Base-by-base conservation (phyloP, 2,329 filamentous ascomycete genomes). In the Alternaria consortialis region DNA sequence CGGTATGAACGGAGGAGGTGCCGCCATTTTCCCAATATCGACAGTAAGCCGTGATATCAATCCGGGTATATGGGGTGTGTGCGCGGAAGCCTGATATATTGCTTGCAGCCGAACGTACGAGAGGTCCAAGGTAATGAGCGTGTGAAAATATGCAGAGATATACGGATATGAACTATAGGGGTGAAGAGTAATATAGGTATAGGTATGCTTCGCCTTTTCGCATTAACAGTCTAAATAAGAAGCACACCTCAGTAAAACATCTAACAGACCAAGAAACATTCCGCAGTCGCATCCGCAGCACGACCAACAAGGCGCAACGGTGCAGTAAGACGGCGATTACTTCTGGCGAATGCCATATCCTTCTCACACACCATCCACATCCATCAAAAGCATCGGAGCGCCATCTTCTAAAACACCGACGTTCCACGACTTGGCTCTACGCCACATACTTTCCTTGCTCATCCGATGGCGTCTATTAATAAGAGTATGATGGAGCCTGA, bases 251-350 rank as follows among this genome's bases (percentile, higher is more conserved):
- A 50, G 46, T 37, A 50, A 37, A 20, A 50, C 46, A 50, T 50
- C 46, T 50, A 37, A 37, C 32, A 50, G 46, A 50, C 46, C 40
- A 58, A 60, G 53, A 29, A 29, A 42, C 40, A 12, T 60, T 46
- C 37, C 51, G 29, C 53, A 36, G 46, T 50, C 40, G 53, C 27
- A 50, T 57, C 58, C 53, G 58, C 53, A 60, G 58, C 54, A 56
- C 58, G 31, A 50, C 57, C 48, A 44, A 36, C 42, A 25, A 37
- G 34, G 39, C 58, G 42, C 43, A 46, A 40, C 53, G 53, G 43
- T 25, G 40, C 40, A 46, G 53, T 60, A 25, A 60, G 58, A 57
- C 58, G 43, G 54, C 54, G 44, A 56, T 44, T 43, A 34, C 32
- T 23, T 46, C 27, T 48, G 32, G 40, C 58, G 57, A 60, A 59